phyloP scores from a whole-genome alignment of 2,329 filamentous ascomycete genomes.

The Talaromyces amestolkiae region DNA sequence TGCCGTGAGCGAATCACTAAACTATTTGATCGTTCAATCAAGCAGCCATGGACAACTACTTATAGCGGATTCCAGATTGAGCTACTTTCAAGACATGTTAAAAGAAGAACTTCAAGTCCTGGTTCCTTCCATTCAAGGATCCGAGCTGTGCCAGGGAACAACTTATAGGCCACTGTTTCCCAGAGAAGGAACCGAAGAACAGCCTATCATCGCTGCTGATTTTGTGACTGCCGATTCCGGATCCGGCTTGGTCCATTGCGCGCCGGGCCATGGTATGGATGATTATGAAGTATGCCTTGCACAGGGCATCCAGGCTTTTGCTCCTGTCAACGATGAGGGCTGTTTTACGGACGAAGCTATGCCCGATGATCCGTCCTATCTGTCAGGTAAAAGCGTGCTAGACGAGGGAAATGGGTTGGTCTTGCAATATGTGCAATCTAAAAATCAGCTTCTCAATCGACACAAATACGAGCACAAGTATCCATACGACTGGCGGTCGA shows the following conservation, averaged over 20 bases:
- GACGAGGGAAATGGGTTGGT: slow-evolving; percentile 68
- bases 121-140: slow-evolving; percentile 59
- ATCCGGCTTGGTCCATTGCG: slow-evolving; percentile 89
- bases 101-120: slow-evolving; percentile 53
- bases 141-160: slow-evolving; percentile 60
- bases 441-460: slow-evolving; percentile 62
- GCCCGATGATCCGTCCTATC: slow-evolving; percentile 62
- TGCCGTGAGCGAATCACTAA: slow-evolving; percentile 70
- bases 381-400: slow-evolving; percentile 72
- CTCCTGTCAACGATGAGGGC: slow-evolving; percentile 80
- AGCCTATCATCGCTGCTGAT: slow-evolving; percentile 75
- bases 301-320: slow-evolving; percentile 69
- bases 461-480: slow-evolving; percentile 86
- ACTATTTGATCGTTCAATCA: slow-evolving; percentile 67
- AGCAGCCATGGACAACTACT: slow-evolving; percentile 61
- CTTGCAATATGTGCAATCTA: slow-evolving; percentile 63
- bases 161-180: slow-evolving; percentile 71
- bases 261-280: slow-evolving; percentile 93
- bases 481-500: slow-evolving; percentile 96
- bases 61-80: slow-evolving; percentile 68
- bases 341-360: slow-evolving; percentile 77
- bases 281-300: slow-evolving; percentile 81
- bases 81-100: slow-evolving; percentile 54
- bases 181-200: slow-evolving; percentile 54
- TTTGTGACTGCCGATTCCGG: slow-evolving; percentile 91